Evolutionary conservation across 441 rosid species (phyloP), one percentile per base, ranked within the genome.

Genomic region (Populus hybrid): DNA sequence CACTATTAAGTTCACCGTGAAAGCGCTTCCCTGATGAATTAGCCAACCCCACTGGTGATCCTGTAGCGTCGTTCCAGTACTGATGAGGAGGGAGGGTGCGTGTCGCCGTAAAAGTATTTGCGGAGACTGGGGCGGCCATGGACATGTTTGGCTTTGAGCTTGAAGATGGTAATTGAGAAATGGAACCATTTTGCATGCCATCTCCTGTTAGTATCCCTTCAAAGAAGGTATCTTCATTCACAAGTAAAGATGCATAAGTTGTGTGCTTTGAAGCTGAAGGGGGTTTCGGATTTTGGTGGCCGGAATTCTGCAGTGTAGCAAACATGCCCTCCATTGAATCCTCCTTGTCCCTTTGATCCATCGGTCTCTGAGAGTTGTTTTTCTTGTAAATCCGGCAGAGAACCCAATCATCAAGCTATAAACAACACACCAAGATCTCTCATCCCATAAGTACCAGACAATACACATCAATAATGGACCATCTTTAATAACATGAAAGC

Each of bases 391-490:
- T 93, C 78, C 98, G 93, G 81, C 98, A 93, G 46, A 92, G 75
- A 80, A 93, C 97, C 98, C 98, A 92, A 75, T 93, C 97, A 81
- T 93, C 98, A 72, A 93, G 89, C 98, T 93, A 82, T 59, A 63
- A 38, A 10, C 26, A 35, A 34, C 24, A 9, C 68, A 18, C 21
- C 40, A 21, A 23, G 32, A 11, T 70, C 50, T 4, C 50, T 8
- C 67, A 23, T 46, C 11, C 64, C 38, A 50, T 70, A 46, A 46
- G 7, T 1, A 63, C 11, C 8, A 23, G 14, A 63, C 8, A 57
- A 20, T 57, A 57, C 23, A n/a, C 66, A 23, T 3, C 28, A 63
- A 21, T 63, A 21, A 63, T 10, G 28, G 28, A 10, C 14, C 66
- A 63, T 61, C 28, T 21, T 21, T 57, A 12, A 21, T 18, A 73